Evolutionary conservation across 2,329 filamentous ascomycete genomes (phyloP), one percentile per base, ranked within the genome.

Genomic region (Sclerotinia borealis): DNA sequence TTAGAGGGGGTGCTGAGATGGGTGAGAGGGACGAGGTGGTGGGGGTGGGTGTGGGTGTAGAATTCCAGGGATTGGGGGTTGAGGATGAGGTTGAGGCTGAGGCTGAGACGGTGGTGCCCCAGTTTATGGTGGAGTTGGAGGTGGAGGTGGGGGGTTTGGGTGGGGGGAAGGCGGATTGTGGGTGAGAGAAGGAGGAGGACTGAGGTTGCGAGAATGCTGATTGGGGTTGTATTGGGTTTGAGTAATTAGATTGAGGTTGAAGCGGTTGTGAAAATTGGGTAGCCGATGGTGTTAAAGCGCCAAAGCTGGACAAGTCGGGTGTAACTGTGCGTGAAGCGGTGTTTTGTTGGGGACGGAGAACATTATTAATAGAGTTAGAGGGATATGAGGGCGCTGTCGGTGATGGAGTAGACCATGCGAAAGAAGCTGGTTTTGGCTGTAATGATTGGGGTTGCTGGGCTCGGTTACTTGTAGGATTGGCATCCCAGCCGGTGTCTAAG

Each of bases 391-490:
- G 68, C 8, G 74, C 73, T 19, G 77, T 76, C 6, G 82, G 76
- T 11, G 77, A 78, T 13, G 84, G 83, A 3, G 84, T 86, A 2
- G 86, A 88, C 86, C 86, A 89, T 9, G 85, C 81, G 73, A 89
- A 89, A 3, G 79, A 74, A n/a, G 79, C 72, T 3, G 79, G 73
- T 3, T 78, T 76, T 52, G 75, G 75, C 15, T 76, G 70, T 15
- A 71, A 75, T 19, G 68, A 31, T 3, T 71, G 72, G 3, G 76
- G 70, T 4, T 79, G 76, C 29, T 76, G 74, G 3, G 76, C 64
- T 5, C 72, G 68, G 1, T 75, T 68, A 4, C 75, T 71, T 2
- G 74, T 68, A 13, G 76, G 72, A 22, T 73, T 68, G 11, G 77
- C 73, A 61, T 85, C 83, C 84, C 84, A 86, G 61, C 80, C 78